Base-by-base conservation (phyloP, 345 rosid genomes). In the Aquilaria yunnanensis region DNA sequence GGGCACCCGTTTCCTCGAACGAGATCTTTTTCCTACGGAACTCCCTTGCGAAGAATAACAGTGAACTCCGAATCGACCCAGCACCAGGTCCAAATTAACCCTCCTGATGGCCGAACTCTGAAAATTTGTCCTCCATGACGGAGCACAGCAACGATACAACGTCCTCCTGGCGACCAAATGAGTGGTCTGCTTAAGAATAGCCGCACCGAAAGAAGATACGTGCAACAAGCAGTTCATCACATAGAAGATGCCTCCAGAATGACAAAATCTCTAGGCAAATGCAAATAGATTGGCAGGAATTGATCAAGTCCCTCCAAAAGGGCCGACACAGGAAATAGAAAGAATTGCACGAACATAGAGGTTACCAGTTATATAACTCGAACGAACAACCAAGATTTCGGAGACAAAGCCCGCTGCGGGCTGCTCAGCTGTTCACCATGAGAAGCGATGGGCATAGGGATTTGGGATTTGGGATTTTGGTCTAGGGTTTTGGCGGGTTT, bases 181-280 rank as follows among this genome's bases (percentile, higher is more conserved):
- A 69, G 61, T 65, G 12, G 81, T 75, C 59, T 82, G 74, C 63
- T 73, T 75, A 31, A 83, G 56, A 6, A 86, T 56, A 31, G 78
- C 69, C 2, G 81, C 77, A 10, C 89, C 65, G 60, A 64, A 81
- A 9, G 85, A 79, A 68, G 85, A 77, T 33, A 77, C 76, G 29
- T 79, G 89, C 32, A 75, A 83, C 43, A 87, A 58, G 74, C 82
- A 78, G 56, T 54, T 85, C 91, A 86, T 85, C 63, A 73, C 75
- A 56, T 51, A 37, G 32, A 33, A 54, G 29, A 33, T 5, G 23
- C 30, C 49, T 37, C 66, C 66, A 54, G 49, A 51, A 10, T 51
- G 49, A 47, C 33, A 33, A 51, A 37, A 37, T 62, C 52, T 33
- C 32, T 49, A 49, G 30, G 30, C 32, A 41, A 11, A 37, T 4